Percentiles rank a stretch among this genome's conserved stretches.
These are phyloP conservation scores for Exophiala mesophila DNA, from an alignment of 2,329 filamentous ascomycete species.

Conservation along the genomic window DNA sequence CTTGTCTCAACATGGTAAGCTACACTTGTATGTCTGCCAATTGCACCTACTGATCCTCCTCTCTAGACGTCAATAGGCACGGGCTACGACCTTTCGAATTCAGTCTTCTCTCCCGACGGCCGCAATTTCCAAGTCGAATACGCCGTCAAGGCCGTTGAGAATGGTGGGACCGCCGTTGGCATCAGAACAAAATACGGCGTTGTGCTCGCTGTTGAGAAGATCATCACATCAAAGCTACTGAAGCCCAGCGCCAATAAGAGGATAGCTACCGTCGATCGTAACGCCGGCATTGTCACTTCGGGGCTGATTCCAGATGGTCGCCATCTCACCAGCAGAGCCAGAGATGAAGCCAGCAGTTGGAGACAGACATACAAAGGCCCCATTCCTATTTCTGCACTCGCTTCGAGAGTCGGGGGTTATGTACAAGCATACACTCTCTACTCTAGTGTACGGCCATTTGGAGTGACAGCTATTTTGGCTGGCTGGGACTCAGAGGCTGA, in stretches of 20 bases:
- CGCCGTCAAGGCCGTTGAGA: slow-evolving; percentile 97
- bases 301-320: slow-evolving; percentile 92
- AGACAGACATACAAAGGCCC: slow-evolving; percentile 90
- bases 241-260: slow-evolving; percentile 95
- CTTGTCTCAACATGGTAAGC: slow-evolving; percentile 13
- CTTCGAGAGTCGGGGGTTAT: slow-evolving; percentile 90
- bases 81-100: slow-evolving; percentile 98
- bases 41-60: slow-evolving; percentile 2
- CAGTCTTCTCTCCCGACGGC: slow-evolving; percentile 98
- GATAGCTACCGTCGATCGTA: slow-evolving; percentile 89
- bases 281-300: slow-evolving; percentile 86
- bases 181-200: slow-evolving; percentile 97
- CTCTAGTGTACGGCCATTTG: slow-evolving; percentile 92
- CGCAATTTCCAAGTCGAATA: slow-evolving; percentile 99
- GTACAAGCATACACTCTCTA: slow-evolving; percentile 97
- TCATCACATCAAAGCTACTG: slow-evolving; percentile 89
- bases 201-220: slow-evolving; percentile 93
- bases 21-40: not conserved
- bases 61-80: slow-evolving; percentile 96
- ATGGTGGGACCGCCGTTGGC: slow-evolving; percentile 90
- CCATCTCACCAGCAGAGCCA: slow-evolving; percentile 89
- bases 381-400: slow-evolving; percentile 81
- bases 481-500: slow-evolving; percentile 90
- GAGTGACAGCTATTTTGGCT: slow-evolving; percentile 88
- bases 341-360: slow-evolving; percentile 90